Evolutionary conservation across 108 stramenopile genomes (phyloP).

Genomic region (Stephanodiscus minutulus): DNA sequence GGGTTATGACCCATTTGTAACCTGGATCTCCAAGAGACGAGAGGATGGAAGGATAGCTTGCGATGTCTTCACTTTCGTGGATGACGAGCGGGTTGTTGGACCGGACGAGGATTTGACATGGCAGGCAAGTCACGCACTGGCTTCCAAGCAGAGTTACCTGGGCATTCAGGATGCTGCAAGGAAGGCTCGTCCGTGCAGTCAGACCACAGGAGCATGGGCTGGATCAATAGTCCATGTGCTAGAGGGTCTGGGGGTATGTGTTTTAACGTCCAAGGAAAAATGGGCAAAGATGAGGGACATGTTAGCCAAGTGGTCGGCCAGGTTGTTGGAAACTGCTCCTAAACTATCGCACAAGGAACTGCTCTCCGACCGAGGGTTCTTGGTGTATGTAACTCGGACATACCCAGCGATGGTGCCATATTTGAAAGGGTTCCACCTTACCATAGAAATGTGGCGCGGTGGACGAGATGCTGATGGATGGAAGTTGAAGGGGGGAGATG

Average conservation of each 20-base stretch:
- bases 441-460: slow-evolving; percentile 43
- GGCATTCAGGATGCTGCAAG: slow-evolving; percentile 54
- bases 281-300: slow-evolving; percentile 29
- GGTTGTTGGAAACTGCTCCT: background rate
- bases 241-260: slow-evolving; percentile 16
- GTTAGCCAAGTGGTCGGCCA: slow-evolving; percentile 10
- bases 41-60: slow-evolving; percentile 42
- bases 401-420: slow-evolving; percentile 48
- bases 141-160: slow-evolving; percentile 17
- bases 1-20: slow-evolving; percentile 27
- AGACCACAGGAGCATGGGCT: slow-evolving; percentile 55
- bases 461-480: slow-evolving; percentile 54
- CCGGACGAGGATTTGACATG: slow-evolving; percentile 7
- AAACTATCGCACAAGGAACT: slow-evolving; percentile 34
- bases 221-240: slow-evolving; percentile 25
- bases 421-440: slow-evolving; percentile 56
- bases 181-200: slow-evolving; percentile 25
- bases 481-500: slow-evolving; percentile 9
- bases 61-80: slow-evolving; percentile 39
- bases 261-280: slow-evolving; percentile 31
- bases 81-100: slow-evolving; percentile 30
- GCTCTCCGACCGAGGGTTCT: slow-evolving; percentile 33
- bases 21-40: slow-evolving; percentile 43
- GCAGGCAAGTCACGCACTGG: slow-evolving; percentile 11
- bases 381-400: slow-evolving; percentile 46